Percentiles rank a stretch among this genome's conserved stretches.
Evolutionary conservation across 208 protist genomes (phyloP).

Genomic region (Trypanosoma rangeli): DNA sequence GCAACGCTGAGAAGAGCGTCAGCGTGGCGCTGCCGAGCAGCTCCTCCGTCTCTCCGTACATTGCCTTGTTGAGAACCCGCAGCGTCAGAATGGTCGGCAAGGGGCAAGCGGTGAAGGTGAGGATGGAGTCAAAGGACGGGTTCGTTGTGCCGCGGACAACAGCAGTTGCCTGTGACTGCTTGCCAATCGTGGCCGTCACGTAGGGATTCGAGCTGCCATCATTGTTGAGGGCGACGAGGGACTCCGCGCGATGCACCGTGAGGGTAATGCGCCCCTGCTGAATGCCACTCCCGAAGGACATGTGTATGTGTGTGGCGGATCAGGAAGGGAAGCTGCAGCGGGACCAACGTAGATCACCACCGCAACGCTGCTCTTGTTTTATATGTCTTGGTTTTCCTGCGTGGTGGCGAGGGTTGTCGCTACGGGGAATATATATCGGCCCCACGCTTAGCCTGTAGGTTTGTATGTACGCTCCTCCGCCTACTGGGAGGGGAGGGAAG

Average conservation of each 20-base stretch:
- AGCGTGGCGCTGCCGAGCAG: constrained; percentile 74
- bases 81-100: constrained; percentile 71
- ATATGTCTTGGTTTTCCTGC: too few relatives aligned
- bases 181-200: constrained; percentile 55
- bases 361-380: neutral
- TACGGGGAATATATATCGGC: too few relatives aligned
- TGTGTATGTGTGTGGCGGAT: neutral
- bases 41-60: constrained; percentile 57
- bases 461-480: too few relatives aligned
- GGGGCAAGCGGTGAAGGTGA: constrained; percentile 55
- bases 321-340: neutral
- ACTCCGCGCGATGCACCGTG: constrained; percentile 56
- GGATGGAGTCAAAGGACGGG: constrained; percentile 52
- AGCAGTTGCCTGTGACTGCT: constrained; percentile 39
- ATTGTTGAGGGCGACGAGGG: constrained; percentile 61
- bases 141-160: constrained; percentile 52
- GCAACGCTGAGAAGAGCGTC: constrained; percentile 49
- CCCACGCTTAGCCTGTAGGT: too few relatives aligned
- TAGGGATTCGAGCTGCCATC: constrained; percentile 78
- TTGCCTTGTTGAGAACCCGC: constrained; percentile 56
- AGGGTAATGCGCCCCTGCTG: constrained; percentile 37
- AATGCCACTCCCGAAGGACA: constrained; percentile 20
- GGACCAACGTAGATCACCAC: neutral
- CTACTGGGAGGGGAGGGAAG: too few relatives aligned
- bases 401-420: too few relatives aligned